Percentiles rank a stretch among this genome's conserved stretches.
Evolutionary conservation across 176 grass and related monocot genomes (phyloP).

Genomic region (Phyllostachys edulis): DNA sequence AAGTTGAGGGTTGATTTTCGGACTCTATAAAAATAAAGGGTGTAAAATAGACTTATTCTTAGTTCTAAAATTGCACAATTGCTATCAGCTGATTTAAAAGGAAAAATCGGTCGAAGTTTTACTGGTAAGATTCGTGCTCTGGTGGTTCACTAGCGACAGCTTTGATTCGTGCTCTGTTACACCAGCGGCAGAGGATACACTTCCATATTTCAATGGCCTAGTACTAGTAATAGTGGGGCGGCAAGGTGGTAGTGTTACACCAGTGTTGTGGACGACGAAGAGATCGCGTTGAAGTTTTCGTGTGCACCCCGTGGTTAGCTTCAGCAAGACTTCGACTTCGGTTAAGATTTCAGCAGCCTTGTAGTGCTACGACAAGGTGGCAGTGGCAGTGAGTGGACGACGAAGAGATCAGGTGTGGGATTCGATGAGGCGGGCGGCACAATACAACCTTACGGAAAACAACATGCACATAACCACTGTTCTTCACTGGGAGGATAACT

Average conservation of each 20-base stretch:
- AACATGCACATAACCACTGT: background rate
- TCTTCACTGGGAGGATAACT: background rate
- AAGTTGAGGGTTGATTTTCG: too few species aligned
- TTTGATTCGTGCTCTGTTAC: background rate
- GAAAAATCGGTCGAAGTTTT: background rate
- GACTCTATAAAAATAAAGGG: too few species aligned
- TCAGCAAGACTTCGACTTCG: too few species aligned
- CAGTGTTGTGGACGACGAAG: too few species aligned
- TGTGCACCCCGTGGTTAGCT: too few species aligned
- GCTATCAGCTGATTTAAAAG: background rate
- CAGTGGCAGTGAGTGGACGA: too few species aligned
- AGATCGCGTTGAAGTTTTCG: too few species aligned
- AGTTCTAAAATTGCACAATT: background rate
- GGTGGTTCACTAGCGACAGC: background rate
- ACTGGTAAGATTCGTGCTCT: background rate
- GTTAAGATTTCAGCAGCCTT: too few species aligned
- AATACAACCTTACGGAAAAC: background rate
- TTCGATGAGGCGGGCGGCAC: background rate
- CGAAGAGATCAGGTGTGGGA: too few species aligned
- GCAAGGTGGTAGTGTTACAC: too few species aligned
- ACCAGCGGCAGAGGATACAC: background rate
- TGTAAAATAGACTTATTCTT: too few species aligned
- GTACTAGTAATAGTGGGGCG: background rate
- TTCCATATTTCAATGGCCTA: background rate
- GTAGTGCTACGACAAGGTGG: too few species aligned